phyloP scores from a whole-genome alignment of 139 green algal species.

The Klebsormidium nitens region DNA sequence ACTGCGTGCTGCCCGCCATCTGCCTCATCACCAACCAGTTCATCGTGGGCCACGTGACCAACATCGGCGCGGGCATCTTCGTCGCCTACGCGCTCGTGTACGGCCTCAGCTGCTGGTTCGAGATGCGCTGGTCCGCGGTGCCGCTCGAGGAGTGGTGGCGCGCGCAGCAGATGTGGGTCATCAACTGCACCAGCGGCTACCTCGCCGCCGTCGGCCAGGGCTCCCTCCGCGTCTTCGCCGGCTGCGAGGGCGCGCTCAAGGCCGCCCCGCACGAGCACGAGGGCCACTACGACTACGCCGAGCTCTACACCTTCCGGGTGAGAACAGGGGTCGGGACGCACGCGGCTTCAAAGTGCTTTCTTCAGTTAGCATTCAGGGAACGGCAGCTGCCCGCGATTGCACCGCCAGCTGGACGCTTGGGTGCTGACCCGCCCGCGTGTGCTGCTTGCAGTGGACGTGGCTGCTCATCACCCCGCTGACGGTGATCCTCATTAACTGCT shows the following conservation, averaged over 20 bases:
- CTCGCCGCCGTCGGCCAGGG: background rate
- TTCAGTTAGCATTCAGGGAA: too few relatives aligned
- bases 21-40: constrained; percentile 42
- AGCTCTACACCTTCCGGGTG: constrained; percentile 39
- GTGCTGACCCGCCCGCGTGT: too few relatives aligned
- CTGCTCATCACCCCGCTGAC: constrained; percentile 26
- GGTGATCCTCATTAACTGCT: constrained; percentile 34
- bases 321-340: too few relatives aligned
- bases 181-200: background rate
- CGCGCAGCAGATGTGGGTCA: background rate
- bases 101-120: too few relatives aligned
- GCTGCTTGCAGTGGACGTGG: constrained; percentile 37
- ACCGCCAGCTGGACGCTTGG: too few relatives aligned
- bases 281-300: constrained; percentile 28
- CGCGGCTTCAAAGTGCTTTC: too few relatives aligned
- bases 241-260: too few relatives aligned
- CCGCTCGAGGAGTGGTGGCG: background rate
- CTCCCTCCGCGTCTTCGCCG: too few relatives aligned
- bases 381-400: too few relatives aligned
- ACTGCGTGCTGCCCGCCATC: constrained; percentile 34
- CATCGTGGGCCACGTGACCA: constrained; percentile 26
- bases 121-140: background rate
- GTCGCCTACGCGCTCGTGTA: too few relatives aligned
- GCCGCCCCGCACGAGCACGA: too few relatives aligned
- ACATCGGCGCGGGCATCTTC: too few relatives aligned